Conservation (phyloP, 345 rosid genomes). For the Melaleuca alternifolia region DNA sequence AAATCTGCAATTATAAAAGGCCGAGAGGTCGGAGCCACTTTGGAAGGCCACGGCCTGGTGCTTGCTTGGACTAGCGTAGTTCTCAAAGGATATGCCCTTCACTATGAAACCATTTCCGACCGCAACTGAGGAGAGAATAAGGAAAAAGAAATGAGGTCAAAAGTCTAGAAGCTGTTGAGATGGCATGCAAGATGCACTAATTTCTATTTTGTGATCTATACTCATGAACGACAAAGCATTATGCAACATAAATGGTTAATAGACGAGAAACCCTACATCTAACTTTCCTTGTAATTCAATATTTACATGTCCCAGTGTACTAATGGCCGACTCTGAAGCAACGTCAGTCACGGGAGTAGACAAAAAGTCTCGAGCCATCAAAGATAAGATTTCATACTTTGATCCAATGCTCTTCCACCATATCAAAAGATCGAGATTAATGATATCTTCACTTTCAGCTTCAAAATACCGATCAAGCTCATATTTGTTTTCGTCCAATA, state of each 20-base stretch:
- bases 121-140: constrained; percentile 28
- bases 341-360: no score
- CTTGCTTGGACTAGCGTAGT: constrained; percentile 64
- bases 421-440: no score
- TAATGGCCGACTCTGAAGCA: no score
- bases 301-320: no score
- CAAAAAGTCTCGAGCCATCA: no score
- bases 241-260: neutral
- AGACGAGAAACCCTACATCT: neutral
- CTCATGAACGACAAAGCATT: neutral
- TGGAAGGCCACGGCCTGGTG: constrained; percentile 88
- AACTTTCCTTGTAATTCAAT: neutral
- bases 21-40: constrained; percentile 62
- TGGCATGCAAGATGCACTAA: neutral
- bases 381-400: no score
- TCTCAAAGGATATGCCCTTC: constrained; percentile 61
- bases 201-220: neutral
- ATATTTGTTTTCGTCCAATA: no score
- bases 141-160: neutral
- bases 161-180: neutral
- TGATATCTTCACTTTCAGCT: no score
- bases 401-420: no score
- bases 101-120: constrained; percentile 71
- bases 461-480: no score
- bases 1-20: constrained; percentile 61